Conservation (phyloP, 2,329 filamentous ascomycete species). For the Colletotrichum lini region DNA sequence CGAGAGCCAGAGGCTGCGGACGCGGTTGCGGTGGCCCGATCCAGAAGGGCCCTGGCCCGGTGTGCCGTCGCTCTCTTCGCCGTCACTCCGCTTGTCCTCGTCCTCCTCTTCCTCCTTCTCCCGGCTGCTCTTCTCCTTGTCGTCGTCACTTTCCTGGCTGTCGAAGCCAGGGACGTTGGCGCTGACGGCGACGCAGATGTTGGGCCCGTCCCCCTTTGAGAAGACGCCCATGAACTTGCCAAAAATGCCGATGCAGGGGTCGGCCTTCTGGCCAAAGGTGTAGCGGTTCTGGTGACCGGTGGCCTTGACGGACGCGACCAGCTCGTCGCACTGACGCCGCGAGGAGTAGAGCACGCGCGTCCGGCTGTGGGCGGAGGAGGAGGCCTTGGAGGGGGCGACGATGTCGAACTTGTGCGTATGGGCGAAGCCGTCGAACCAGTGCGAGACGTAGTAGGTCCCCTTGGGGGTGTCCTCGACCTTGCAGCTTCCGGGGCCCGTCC, state of each 20-base stretch:
- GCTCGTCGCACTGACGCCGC: slow-evolving; percentile 74
- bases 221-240: slow-evolving; percentile 79
- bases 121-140: no score
- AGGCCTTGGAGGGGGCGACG: slow-evolving; percentile 50
- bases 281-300: slow-evolving; percentile 70
- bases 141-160: no score
- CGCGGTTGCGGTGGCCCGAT: slow-evolving; percentile 35
- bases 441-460: slow-evolving; percentile 73
- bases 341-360: slow-evolving; percentile 78
- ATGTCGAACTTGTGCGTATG: slow-evolving; percentile 83
- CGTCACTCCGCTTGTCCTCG: not conserved
- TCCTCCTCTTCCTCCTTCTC: no score
- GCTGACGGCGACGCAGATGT: slow-evolving; percentile 77
- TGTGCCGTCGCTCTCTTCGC: not conserved
- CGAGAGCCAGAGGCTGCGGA: slow-evolving; percentile 66
- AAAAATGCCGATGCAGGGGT: slow-evolving; percentile 82
- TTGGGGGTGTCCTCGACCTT: slow-evolving; percentile 70
- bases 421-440: slow-evolving; percentile 88
- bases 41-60: not conserved
- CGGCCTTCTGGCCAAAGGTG: slow-evolving; percentile 79
- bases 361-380: slow-evolving; percentile 44
- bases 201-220: slow-evolving; percentile 58
- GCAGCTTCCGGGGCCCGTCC: slow-evolving; percentile 80
- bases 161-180: slow-evolving; percentile 72
- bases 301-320: slow-evolving; percentile 72